Evolutionary conservation across 805 yeast species (phyloP).

Genomic region (Kazachstania taianensis): DNA sequence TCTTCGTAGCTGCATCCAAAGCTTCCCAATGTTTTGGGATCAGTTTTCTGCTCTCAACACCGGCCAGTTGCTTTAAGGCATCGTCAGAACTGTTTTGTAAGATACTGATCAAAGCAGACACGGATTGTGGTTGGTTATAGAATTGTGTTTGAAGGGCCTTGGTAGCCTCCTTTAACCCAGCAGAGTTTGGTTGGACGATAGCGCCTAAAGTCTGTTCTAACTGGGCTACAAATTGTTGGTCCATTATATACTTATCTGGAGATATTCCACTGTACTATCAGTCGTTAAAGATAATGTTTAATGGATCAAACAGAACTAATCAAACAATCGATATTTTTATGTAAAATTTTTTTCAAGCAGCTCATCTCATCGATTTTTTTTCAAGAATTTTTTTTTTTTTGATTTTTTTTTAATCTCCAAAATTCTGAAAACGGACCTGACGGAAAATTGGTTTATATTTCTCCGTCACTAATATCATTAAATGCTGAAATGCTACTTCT

Average conservation of each 20-base stretch:
- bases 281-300: not conserved
- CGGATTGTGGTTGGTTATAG: slow-evolving; percentile 57
- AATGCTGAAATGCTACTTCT: not conserved
- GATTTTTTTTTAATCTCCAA: too few species aligned
- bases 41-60: slow-evolving; percentile 89
- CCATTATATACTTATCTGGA: slow-evolving; percentile 52
- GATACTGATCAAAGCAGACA: slow-evolving; percentile 77
- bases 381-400: too few species aligned
- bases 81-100: slow-evolving; percentile 59
- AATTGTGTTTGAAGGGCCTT: slow-evolving; percentile 60
- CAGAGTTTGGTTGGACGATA: slow-evolving; percentile 73
- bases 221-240: slow-evolving; percentile 54
- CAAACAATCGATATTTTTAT: too few species aligned
- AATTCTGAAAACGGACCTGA: too few species aligned
- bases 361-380: too few species aligned
- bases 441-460: too few species aligned
- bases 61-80: slow-evolving; percentile 82
- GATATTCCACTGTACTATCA: not conserved
- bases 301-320: too few species aligned
- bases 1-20: slow-evolving; percentile 38
- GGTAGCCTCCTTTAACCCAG: slow-evolving; percentile 76
- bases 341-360: not conserved
- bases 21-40: slow-evolving; percentile 58
- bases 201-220: slow-evolving; percentile 72
- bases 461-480: not conserved